Base-by-base conservation (phyloP, 495 filamentous ascomycete genomes). In the Aspergillus carlsbadensis region DNA sequence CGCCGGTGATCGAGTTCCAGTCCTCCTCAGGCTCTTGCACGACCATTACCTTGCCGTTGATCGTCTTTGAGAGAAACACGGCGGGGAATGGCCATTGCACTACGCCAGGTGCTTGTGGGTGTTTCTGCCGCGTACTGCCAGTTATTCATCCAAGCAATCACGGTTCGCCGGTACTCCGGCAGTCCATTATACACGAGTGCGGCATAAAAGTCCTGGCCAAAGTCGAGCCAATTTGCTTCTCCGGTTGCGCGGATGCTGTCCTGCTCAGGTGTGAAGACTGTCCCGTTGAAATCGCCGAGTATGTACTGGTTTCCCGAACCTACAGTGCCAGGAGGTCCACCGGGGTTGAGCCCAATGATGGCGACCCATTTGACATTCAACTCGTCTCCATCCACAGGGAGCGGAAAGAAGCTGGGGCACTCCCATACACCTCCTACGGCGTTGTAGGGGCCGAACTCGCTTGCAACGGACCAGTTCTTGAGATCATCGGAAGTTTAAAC, bases 81-180 rank as follows among this genome's bases (percentile, higher is more conserved):
- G 29, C 81, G 70, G 8, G 81, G 79, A 3, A 79, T 57, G 18
- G 72, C 64, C 82, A 83, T 83, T 8, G 74, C 60, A 37, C 75
- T 76, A 10, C 82, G 73, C 76, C 78, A 86, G 14, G 74, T 68
- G 58, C 76, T 70, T 3, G 68, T 68, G 1, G 70, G 72, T 13
- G 68, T 66, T 2, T 39, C 45, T 1, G 22, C 22, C 0, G 45
- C 70, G 55, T 85, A 86, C 58, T 86, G 77, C 82, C 83, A 85
- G 57, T 86, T 86, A 43, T 73, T 80, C 53, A 83, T 81, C 83
- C 83, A 86, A 5, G 73, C 78, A 35, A 86, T 73, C 29, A 78
- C 61, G 26, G 74, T 72, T 17, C 70, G 70, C 21, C 71, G 62
- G 20, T 60, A 67, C 5, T 55, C 49, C 0, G 75, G 67, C 5